Base-by-base conservation (phyloP, 371 early-diverging fungal species). In the Encephalitozoon intestinalis region DNA sequence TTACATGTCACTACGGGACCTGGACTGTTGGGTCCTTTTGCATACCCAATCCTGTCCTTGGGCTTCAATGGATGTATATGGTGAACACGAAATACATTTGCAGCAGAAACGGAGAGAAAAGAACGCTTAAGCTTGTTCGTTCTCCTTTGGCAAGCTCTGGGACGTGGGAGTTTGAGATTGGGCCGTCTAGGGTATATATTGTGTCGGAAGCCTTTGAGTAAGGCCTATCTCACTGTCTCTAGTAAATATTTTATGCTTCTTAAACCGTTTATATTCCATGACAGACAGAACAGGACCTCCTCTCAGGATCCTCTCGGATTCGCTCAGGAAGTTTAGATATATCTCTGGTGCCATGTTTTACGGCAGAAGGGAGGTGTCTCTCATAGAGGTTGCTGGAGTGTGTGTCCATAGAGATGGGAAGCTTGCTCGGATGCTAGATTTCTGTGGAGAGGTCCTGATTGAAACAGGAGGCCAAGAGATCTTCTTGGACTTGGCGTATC, bases 31-130 rank as follows among this genome's bases (percentile, higher is more conserved):
- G 37, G 7, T 4, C 30, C 58, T 58, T 58, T 15, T 58, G 58
- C 18, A 58, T 58, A 58, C 34, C 30, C 5, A 58, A 58, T 58
- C 58, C 52, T 8, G 52, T 66, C 41, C 41, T 73, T 28, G 74
- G 74, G 30, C 31, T 73, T 11, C 39, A 73, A 23, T 73, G 51
- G 49, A 66, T 50, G 41, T 73, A 73, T 50, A 65, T 66, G 15
- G 67, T 73, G 40, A 73, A 73, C 53, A 66, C 66, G 18, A 65
- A 39, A 26, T 73, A 73, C 43, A 2, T 52, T 11, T 52, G 52
- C 31, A 26, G 15, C 26, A 73, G 53, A 41, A 12, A 52, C 18
- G 30, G 50, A 18, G 44, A 66, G 7, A 49, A 25, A 26, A 51
- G 26, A 28, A 50, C 7, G 37, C 51, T 73, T 15, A 41, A 53